Base-by-base conservation (phyloP, 2,329 filamentous ascomycete species). In the Scytalidium lignicola region DNA sequence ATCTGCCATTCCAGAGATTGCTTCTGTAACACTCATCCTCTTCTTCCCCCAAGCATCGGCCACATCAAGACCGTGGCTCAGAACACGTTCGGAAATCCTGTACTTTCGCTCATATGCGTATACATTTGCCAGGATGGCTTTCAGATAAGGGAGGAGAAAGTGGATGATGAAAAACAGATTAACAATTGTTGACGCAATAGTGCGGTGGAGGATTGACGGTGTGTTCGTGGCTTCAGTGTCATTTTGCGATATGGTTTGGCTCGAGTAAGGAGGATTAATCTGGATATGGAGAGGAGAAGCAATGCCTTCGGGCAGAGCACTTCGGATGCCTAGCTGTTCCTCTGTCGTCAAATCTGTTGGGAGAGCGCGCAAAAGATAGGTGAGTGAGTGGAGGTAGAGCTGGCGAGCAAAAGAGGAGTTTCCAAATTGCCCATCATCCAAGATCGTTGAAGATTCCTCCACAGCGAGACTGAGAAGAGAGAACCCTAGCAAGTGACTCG, bases 101-200 rank as follows among this genome's bases (percentile, higher is more conserved):
- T 89, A 79, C 55, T 81, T 75, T 15, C 82, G 76, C 62, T 90
- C 86, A 54, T 84, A 83, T 44, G 74, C 70, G 53, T 82, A 83
- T 15, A 76, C 71, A 15, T 74, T 66, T 15, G 71, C 70, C 13
- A 83, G 56, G 12, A 85, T 63, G 3, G 75, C 58, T 54, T 79
- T 74, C 26, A 83, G 59, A 58, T 85, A 85, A 1, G 85, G 83
- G 10, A 85, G 63, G 15, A 86, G 53, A 43, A 86, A 73, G 47
- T 83, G 79, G 21, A 81, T 49, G 7, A 84, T 55, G 4, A 88
- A 63, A 55, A 87, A 81, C 1, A 82, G 48, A 28, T 79, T 73
- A 43, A 85, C 66, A 7, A 86, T 79, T 2, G 70, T 62, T 17
- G 71, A 70, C 4, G 82, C 80, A 0, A 84, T 73, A 3, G 74